Conservation (phyloP, 139 green algal species). For the Trebouxia sp. region DNA sequence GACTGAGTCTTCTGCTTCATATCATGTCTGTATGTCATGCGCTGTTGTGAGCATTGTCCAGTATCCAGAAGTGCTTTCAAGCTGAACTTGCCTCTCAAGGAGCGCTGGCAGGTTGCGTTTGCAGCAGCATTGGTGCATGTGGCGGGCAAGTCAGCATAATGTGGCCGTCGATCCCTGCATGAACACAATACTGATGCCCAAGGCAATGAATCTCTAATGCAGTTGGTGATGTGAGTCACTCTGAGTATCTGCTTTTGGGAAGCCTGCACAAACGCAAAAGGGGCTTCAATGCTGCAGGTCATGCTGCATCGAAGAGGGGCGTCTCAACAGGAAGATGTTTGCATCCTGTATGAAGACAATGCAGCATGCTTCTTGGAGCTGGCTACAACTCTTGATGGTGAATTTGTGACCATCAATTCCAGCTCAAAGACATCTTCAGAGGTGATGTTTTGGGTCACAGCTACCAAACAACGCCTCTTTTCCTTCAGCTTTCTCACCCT, state of each 20-base stretch:
- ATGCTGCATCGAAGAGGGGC: constrained; percentile 1
- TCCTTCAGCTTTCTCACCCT: neutral
- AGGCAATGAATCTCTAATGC: neutral
- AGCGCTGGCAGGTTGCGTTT: too few species aligned
- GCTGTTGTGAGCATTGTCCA: too few species aligned
- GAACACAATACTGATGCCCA: neutral
- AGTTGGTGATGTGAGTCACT: neutral
- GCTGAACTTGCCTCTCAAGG: too few species aligned
- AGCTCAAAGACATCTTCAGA: constrained; percentile 2
- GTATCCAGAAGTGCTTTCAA: too few species aligned
- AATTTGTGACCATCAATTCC: constrained; percentile 2
- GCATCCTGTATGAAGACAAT: neutral
- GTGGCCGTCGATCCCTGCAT: neutral
- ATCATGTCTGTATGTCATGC: too few species aligned
- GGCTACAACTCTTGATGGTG: neutral
- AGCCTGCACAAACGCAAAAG: neutral
- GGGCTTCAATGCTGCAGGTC: neutral
- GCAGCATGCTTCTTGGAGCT: neutral
- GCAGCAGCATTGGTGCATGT: too few species aligned
- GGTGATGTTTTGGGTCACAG: neutral
- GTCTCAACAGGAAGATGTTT: neutral
- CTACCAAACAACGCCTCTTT: too few species aligned
- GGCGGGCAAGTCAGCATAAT: too few species aligned
- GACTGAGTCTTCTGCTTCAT: too few species aligned
- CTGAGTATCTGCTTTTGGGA: neutral